Evolutionary conservation across 148 eudicot genomes (phyloP), one percentile per base, ranked within the genome.

Genomic region (Selenicereus undatus): DNA sequence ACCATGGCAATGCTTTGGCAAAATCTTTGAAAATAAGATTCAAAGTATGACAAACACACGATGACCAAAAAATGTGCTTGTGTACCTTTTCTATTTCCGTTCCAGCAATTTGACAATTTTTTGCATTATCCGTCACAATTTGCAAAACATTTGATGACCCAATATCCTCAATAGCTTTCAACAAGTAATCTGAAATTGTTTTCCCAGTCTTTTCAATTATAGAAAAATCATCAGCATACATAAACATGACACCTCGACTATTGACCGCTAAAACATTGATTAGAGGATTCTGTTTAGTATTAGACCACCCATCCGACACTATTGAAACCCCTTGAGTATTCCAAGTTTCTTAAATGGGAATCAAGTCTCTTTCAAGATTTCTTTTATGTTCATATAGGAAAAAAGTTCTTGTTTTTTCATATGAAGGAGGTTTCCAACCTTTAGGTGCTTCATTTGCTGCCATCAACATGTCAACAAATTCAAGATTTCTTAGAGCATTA

Each of bases 241-340:
- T 35, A 21, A 80, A 84, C 82, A 83, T 84, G 0, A 80, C 80
- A 1, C 80, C 75, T 2, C 45, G 24, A 35, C 48, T 77, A 30
- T 74, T 73, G 6, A 62, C 66, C 8, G 73, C 86, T 20, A 83
- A 9, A 39, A 76, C 45, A 71, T 80, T 84, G 27, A 84, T 80
- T 5, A 80, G 27, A 2, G 77, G 80, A 2, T 76, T 18, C 5
- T 32, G 65, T 62, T 83, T 75, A 32, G 69, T 32, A 27, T 83
- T 83, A 9, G 75, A 48, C 86, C 86, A 83, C 0, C 86, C 76
- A 79, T 79, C 78, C 0, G 80, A 76, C 0, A 84, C 73, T 48
- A 80, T 76, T 0, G 80, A 80, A 1, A 35, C 64, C 2, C 79
- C 51, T 42, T 83, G 79, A 4, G 75, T 74, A 5, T 35, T 4